Evolutionary conservation across 331 rosid species (phyloP).

Genomic region (Acacia pycnantha): DNA sequence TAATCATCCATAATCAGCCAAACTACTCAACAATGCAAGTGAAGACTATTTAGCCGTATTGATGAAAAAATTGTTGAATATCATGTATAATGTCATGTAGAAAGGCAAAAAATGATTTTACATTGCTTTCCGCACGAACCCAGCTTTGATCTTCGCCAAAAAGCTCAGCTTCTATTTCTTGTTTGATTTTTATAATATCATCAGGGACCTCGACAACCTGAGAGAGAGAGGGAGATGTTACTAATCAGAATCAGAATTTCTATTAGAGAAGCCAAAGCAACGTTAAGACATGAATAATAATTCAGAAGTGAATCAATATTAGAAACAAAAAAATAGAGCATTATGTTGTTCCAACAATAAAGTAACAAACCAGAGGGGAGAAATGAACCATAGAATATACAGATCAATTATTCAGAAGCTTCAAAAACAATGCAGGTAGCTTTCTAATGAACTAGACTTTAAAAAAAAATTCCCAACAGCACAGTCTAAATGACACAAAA

Average conservation of each 20-base stretch:
- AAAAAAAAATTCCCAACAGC: not conserved
- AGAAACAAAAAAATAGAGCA: not conserved
- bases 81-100: not conserved
- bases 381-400: not conserved
- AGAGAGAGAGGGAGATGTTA: constrained; percentile 14
- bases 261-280: not conserved
- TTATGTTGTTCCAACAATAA: not conserved
- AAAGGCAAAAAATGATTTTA: constrained; percentile 38
- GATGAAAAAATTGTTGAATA: not conserved
- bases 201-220: constrained; percentile 66
- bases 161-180: constrained; percentile 75
- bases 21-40: not conserved
- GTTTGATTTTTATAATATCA: constrained; percentile 66
- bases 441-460: constrained; percentile 9
- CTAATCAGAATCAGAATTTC: not conserved
- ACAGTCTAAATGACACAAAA: not conserved
- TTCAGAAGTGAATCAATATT: not conserved
- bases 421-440: not conserved
- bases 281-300: not conserved
- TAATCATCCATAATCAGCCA: not conserved
- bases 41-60: not conserved
- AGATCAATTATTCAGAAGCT: constrained; percentile 5
- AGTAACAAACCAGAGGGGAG: not conserved
- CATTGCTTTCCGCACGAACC: constrained; percentile 72
- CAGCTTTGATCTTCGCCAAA: constrained; percentile 84